These are phyloP conservation scores for Hsuehochloa calcarea DNA, from an alignment of 176 grass and related monocot species.

Conservation along the genomic window DNA sequence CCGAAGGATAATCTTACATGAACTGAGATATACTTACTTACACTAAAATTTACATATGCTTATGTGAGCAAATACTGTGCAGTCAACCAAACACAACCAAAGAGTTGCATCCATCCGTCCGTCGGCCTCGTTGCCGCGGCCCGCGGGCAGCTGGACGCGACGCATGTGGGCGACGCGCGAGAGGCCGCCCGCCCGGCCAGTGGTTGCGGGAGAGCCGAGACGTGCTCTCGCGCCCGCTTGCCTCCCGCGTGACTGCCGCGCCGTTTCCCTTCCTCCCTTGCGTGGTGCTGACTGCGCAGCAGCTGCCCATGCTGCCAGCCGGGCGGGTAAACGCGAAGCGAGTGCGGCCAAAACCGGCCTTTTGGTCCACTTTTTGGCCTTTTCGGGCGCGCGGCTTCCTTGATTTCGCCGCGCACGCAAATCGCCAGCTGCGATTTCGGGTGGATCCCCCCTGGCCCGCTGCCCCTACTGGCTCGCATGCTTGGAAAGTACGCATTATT, in stretches of 20 bases:
- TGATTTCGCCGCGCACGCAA: not conserved
- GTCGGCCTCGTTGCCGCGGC: not conserved
- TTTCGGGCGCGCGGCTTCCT: not conserved
- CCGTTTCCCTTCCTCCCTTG: not conserved
- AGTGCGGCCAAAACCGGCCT: conserved; percentile 40
- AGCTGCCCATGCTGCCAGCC: not conserved
- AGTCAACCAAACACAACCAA: no score
- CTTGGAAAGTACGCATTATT: not conserved
- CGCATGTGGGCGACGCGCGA: not conserved
- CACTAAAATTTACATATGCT: no score
- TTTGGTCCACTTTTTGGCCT: not conserved
- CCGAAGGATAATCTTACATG: no score
- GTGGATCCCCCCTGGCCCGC: not conserved
- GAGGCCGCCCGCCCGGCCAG: not conserved
- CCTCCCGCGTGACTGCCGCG: no score
- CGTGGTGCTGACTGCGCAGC: not conserved
- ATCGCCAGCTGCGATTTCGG: conserved; percentile 23
- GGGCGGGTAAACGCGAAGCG: not conserved
- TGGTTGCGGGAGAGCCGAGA: not conserved
- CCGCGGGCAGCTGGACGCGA: not conserved
- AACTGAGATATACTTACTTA: no score
- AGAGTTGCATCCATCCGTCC: not conserved
- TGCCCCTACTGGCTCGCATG: not conserved
- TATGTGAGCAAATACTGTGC: no score
- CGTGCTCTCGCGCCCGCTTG: not conserved